Evolutionary conservation across 2,329 filamentous ascomycete genomes (phyloP).

Genomic region (Pseudomassariella vexata): DNA sequence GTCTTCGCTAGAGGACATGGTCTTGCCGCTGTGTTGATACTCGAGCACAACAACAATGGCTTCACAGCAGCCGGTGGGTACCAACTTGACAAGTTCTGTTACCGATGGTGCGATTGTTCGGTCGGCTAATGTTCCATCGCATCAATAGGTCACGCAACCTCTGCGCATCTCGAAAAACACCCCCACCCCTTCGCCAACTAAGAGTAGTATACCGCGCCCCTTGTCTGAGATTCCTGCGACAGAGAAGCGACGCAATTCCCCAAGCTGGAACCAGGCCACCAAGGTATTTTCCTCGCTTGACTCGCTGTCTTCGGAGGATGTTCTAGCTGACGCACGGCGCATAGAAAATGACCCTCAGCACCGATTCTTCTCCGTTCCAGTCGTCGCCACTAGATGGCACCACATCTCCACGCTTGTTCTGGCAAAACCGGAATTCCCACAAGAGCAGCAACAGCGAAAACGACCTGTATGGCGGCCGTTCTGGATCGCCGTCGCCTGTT

Average conservation of each 20-base stretch:
- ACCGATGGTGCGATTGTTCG: background rate
- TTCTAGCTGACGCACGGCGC: slow-evolving; percentile 21
- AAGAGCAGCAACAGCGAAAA: slow-evolving; percentile 64
- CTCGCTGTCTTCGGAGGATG: slow-evolving; percentile 8
- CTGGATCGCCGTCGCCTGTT: slow-evolving; percentile 62
- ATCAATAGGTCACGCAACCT: slow-evolving; percentile 45
- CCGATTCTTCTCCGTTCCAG: slow-evolving; percentile 79
- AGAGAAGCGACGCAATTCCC: slow-evolving; percentile 84
- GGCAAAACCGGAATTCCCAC: slow-evolving; percentile 73
- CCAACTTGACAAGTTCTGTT: background rate
- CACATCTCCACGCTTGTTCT: slow-evolving; percentile 80
- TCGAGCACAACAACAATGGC: slow-evolving; percentile 1
- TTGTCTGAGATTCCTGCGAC: slow-evolving; percentile 85
- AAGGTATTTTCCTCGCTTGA: slow-evolving; percentile 50
- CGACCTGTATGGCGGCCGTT: slow-evolving; percentile 50
- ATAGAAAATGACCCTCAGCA: slow-evolving; percentile 63
- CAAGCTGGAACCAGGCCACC: slow-evolving; percentile 73
- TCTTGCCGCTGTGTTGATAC: background rate
- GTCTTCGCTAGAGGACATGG: background rate
- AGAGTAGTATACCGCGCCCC: slow-evolving; percentile 62
- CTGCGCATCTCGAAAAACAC: slow-evolving; percentile 72
- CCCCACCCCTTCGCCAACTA: slow-evolving; percentile 54
- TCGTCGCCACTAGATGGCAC: slow-evolving; percentile 67
- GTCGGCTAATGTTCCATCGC: background rate
- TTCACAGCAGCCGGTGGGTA: slow-evolving; percentile 6